phyloP scores from a whole-genome alignment of 1,284 basidiomycete species.

The Pascua guehoae region DNA sequence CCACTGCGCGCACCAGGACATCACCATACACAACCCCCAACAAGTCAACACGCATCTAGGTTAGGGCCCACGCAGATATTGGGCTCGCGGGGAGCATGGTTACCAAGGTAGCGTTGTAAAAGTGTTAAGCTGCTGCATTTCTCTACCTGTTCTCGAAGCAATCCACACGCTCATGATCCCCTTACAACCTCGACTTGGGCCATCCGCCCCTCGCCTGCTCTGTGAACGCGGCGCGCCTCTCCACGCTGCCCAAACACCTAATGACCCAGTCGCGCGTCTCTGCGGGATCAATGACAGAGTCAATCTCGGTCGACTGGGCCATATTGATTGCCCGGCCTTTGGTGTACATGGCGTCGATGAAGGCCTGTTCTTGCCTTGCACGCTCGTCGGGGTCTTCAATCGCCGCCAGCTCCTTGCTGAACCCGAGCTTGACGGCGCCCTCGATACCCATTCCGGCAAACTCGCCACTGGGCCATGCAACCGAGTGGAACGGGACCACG shows the following conservation, averaged over 20 bases:
- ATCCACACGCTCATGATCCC: too few species aligned
- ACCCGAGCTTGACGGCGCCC: slow-evolving; percentile 20
- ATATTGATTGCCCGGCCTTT: slow-evolving; percentile 18
- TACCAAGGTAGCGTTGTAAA: too few species aligned
- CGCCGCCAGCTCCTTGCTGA: slow-evolving; percentile 19
- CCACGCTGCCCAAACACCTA: slow-evolving; percentile 11
- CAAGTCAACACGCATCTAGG: too few species aligned
- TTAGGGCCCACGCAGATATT: too few species aligned
- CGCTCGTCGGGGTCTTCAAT: slow-evolving; percentile 10
- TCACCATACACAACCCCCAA: too few species aligned
- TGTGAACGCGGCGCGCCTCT: slow-evolving; percentile 2
- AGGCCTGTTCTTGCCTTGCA: slow-evolving; percentile 12
- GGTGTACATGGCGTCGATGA: slow-evolving; percentile 19
- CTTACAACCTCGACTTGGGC: too few species aligned
- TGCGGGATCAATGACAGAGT: slow-evolving; percentile 19
- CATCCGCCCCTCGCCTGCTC: too few species aligned
- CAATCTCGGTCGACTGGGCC: slow-evolving; percentile 20
- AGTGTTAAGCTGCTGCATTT: too few species aligned
- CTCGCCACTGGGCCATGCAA: slow-evolving; percentile 20
- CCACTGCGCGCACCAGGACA: too few species aligned
- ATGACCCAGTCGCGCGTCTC: slow-evolving; percentile 20
- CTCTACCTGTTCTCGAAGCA: too few species aligned
- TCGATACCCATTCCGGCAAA: slow-evolving; percentile 23
- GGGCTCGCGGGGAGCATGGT: too few species aligned
- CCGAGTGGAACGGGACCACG: slow-evolving; percentile 12